These are phyloP conservation scores for Verticillium isaacii DNA, from an alignment of 2,329 filamentous ascomycete species.

Conservation along the genomic window DNA sequence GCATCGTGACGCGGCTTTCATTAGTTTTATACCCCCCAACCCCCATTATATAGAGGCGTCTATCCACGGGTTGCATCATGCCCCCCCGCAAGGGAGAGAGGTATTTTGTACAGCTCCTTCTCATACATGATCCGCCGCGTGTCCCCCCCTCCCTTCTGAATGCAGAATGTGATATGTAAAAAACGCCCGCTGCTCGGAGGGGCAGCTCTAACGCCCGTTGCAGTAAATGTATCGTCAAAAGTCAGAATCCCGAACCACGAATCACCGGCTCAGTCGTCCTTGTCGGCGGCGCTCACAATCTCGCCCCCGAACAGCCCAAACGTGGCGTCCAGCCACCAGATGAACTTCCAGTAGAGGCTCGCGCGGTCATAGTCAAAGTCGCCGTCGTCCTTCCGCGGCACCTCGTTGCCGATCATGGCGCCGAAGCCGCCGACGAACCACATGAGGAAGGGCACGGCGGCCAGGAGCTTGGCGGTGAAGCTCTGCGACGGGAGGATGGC, in stretches of 20 bases:
- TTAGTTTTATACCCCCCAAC: neutral
- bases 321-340: constrained; percentile 57
- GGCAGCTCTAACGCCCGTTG: too few relatives aligned
- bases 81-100: neutral
- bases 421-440: constrained; percentile 69
- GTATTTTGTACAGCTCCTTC: neutral
- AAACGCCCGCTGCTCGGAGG: neutral
- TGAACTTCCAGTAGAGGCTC: constrained; percentile 63
- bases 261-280: constrained; percentile 43
- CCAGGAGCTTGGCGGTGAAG: constrained; percentile 57
- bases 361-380: constrained; percentile 72
- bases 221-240: neutral
- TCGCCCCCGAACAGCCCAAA: constrained; percentile 57
- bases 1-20: neutral
- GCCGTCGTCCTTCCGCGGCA: constrained; percentile 68
- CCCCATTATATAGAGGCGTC: neutral
- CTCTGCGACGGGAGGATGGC: constrained; percentile 67
- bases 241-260: neutral
- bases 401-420: constrained; percentile 69
- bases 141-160: neutral
- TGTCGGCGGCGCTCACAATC: constrained; percentile 49
- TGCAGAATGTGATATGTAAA: neutral
- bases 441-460: constrained; percentile 62
- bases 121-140: neutral
- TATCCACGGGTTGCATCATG: neutral